Evolutionary conservation across 768 basidiomycete species (phyloP).

Genomic region (Xerocomus potaroensis): DNA sequence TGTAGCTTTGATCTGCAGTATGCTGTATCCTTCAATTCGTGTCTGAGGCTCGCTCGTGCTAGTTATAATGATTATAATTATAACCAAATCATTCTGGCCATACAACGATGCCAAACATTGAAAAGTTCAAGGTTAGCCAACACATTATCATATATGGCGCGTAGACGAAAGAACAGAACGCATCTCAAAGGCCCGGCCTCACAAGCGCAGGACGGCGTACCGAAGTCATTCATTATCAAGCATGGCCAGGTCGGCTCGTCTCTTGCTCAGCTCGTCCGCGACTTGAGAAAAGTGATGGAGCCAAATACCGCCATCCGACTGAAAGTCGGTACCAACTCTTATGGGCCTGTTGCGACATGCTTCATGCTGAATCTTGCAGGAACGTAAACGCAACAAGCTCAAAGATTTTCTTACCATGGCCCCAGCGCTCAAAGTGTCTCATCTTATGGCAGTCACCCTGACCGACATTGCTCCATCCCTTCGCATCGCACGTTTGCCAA

Average conservation of each 20-base stretch:
- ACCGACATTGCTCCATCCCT: conserved; percentile 83
- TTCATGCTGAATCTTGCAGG: conserved; percentile 45
- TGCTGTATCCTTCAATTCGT: conserved; percentile 26
- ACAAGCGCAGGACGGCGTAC: conserved; percentile 39
- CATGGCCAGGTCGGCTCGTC: conserved; percentile 91
- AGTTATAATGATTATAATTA: no score
- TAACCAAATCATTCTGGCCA: no score
- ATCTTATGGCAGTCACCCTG: conserved; percentile 88
- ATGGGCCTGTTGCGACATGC: background rate
- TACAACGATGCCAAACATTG: conserved; percentile 29
- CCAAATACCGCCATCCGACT: conserved; percentile 94
- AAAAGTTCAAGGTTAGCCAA: no score
- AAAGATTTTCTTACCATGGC: conserved; percentile 94
- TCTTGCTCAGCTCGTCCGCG: conserved; percentile 83
- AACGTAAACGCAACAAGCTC: conserved; percentile 83
- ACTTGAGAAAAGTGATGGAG: conserved; percentile 95
- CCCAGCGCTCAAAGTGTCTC: conserved; percentile 85
- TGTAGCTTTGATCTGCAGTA: conserved; percentile 30
- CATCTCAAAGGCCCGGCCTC: conserved; percentile 62
- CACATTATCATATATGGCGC: conserved; percentile 46
- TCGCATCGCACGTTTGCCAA: conserved; percentile 80
- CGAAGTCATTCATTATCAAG: conserved; percentile 96
- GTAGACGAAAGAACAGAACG: conserved; percentile 74
- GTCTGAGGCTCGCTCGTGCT: conserved; percentile 1
- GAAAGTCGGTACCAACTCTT: conserved; percentile 47